phyloP scores from a whole-genome alignment of 768 basidiomycete species.

The Amanita inopinata region DNA sequence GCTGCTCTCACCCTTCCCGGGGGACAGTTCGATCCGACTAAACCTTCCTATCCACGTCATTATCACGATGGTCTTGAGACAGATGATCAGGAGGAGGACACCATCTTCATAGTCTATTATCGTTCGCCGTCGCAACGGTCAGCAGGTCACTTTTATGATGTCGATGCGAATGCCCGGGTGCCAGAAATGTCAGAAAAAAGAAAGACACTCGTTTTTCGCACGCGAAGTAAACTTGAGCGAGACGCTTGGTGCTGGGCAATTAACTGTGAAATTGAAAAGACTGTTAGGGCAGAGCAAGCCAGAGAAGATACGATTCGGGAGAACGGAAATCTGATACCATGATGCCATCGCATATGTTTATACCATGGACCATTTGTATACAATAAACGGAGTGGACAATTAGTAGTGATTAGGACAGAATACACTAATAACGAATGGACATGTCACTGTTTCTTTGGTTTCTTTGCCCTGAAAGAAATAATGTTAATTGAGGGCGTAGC shows the following conservation, averaged over 20 bases:
- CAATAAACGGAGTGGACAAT: no score
- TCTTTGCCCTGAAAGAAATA: slow-evolving; percentile 53
- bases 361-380: background rate
- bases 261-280: slow-evolving; percentile 81
- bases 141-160: slow-evolving; percentile 19
- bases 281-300: slow-evolving; percentile 48
- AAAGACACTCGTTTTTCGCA: slow-evolving; percentile 57
- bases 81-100: slow-evolving; percentile 82
- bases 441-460: slow-evolving; percentile 63
- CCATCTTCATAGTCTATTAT: slow-evolving; percentile 75
- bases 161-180: slow-evolving; percentile 22
- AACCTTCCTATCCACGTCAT: slow-evolving; percentile 47
- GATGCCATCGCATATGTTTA: background rate
- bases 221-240: slow-evolving; percentile 78
- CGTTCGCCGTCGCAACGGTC: slow-evolving; percentile 25
- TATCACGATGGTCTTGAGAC: slow-evolving; percentile 89
- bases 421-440: background rate
- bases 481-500: slow-evolving; percentile 9
- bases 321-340: slow-evolving; percentile 42
- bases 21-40: slow-evolving; percentile 53
- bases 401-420: no score
- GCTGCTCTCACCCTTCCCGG: slow-evolving; percentile 56
- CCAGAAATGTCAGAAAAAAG: slow-evolving; percentile 49
- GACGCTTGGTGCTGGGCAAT: slow-evolving; percentile 95
- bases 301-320: slow-evolving; percentile 61